phyloP scores from a whole-genome alignment of 2,329 filamentous ascomycete genomes.

The Penicillium frequentans region DNA sequence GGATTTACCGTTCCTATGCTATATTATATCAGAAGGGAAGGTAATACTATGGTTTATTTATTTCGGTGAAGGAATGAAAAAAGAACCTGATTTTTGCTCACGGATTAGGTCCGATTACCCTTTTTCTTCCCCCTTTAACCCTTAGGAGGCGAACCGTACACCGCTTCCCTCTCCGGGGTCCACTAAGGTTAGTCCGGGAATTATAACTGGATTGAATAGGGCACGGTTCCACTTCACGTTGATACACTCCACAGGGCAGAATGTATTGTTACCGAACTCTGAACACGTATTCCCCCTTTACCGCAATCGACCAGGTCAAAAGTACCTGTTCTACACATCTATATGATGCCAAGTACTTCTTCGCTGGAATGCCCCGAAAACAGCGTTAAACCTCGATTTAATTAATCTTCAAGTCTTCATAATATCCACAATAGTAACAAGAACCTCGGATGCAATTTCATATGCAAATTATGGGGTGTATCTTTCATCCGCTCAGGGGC shows the following conservation, averaged over 20 bases:
- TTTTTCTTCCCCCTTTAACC: not conserved
- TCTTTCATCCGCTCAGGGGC: slow-evolving; percentile 20
- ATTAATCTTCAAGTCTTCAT: not conserved
- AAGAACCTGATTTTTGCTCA: too few relatives aligned
- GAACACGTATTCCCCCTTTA: slow-evolving; percentile 8
- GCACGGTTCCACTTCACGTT: not conserved
- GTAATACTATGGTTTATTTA: too few relatives aligned
- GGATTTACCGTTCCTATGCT: too few relatives aligned
- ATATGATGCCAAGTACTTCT: not conserved
- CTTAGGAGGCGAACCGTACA: not conserved
- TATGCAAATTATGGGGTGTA: slow-evolving; percentile 1
- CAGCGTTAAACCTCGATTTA: not conserved
- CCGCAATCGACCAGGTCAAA: not conserved
- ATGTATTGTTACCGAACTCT: slow-evolving; percentile 13
- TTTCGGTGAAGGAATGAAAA: too few relatives aligned
- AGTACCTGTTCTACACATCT: not conserved
- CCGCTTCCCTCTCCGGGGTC: slow-evolving; percentile 9
- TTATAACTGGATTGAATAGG: not conserved
- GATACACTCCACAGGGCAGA: not conserved
- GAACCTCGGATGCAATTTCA: not conserved
- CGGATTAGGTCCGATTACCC: too few relatives aligned
- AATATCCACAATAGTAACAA: not conserved
- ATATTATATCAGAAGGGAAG: too few relatives aligned
- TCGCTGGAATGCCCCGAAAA: not conserved
- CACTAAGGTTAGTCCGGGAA: not conserved